Percentiles rank a stretch among this genome's conserved stretches.
Conservation (phyloP, 2,329 filamentous ascomycete species). For the Coniochaeta pulveracea region DNA sequence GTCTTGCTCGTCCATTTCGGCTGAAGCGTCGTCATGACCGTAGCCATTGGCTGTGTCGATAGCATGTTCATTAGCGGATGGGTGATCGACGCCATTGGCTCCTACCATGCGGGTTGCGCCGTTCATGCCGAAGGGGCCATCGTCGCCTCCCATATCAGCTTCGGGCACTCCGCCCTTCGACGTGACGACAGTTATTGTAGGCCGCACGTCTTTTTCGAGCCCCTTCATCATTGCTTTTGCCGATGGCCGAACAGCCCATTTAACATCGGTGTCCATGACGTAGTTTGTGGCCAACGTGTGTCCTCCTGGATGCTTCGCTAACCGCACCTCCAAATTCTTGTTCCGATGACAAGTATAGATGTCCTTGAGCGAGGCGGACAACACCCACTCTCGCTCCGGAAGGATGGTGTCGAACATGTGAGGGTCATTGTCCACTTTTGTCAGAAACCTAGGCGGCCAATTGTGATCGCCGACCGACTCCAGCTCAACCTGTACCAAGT, state of each 20-base stretch:
- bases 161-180: conserved; percentile 20
- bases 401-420: conserved; percentile 13
- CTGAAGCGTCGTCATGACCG: conserved; percentile 17
- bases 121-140: conserved; percentile 8
- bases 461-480: conserved; percentile 34
- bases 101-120: conserved; percentile 1
- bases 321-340: too few relatives aligned
- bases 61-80: conserved; percentile 9
- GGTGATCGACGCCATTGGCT: conserved; percentile 9
- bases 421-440: conserved; percentile 15
- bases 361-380: too few relatives aligned
- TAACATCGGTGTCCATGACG: conserved; percentile 35
- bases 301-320: conserved; percentile 2
- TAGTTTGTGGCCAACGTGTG: conserved; percentile 27
- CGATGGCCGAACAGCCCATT: conserved; percentile 30
- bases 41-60: conserved; percentile 10
- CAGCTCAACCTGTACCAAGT: conserved; percentile 39
- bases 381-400: too few relatives aligned
- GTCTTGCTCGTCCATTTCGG: conserved; percentile 31
- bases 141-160: conserved; percentile 12
- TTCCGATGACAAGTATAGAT: too few relatives aligned
- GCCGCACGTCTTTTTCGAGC: conserved; percentile 29
- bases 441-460: conserved; percentile 40
- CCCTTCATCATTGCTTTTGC: conserved; percentile 16
- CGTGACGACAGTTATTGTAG: conserved; percentile 30